Conservation (phyloP, 805 yeast genomes). For the Maudiozyma saulgeensis region DNA sequence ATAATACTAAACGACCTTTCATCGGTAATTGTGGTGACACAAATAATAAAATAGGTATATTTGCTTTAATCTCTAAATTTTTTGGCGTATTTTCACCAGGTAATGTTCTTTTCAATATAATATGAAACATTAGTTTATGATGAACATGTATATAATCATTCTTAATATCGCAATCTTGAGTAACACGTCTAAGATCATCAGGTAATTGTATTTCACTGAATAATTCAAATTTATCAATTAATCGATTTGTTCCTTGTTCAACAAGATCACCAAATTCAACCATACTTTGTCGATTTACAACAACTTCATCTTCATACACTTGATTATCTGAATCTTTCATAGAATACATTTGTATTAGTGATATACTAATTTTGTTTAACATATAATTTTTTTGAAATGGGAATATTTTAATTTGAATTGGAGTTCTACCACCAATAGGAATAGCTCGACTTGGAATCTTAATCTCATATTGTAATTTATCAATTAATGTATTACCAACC, state of each 20-base stretch:
- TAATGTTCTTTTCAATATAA: conserved; percentile 39
- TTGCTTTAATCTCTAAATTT: conserved; percentile 77
- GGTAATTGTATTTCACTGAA: conserved; percentile 56
- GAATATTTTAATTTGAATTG: conserved; percentile 57
- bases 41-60: conserved; percentile 65
- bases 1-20: conserved; percentile 30
- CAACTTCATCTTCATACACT: conserved; percentile 50
- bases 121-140: conserved; percentile 69
- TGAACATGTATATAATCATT: conserved; percentile 59
- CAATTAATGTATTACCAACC: conserved; percentile 86
- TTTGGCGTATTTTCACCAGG: conserved; percentile 51
- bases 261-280: conserved; percentile 37
- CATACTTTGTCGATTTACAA: conserved; percentile 42
- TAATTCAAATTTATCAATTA: conserved; percentile 54
- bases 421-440: conserved; percentile 71
- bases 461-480: conserved; percentile 77
- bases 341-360: conserved; percentile 55
- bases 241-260: conserved; percentile 22
- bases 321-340: conserved; percentile 48
- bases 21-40: conserved; percentile 70
- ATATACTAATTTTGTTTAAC: conserved; percentile 57
- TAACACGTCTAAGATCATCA: conserved; percentile 53
- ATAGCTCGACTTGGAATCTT: conserved; percentile 79
- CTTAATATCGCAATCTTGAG: conserved; percentile 74
- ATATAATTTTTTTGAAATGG: conserved; percentile 73